These are phyloP conservation scores for Hypoxylon trugodes DNA, from an alignment of 495 filamentous ascomycete genomes.

Conservation along the genomic window DNA sequence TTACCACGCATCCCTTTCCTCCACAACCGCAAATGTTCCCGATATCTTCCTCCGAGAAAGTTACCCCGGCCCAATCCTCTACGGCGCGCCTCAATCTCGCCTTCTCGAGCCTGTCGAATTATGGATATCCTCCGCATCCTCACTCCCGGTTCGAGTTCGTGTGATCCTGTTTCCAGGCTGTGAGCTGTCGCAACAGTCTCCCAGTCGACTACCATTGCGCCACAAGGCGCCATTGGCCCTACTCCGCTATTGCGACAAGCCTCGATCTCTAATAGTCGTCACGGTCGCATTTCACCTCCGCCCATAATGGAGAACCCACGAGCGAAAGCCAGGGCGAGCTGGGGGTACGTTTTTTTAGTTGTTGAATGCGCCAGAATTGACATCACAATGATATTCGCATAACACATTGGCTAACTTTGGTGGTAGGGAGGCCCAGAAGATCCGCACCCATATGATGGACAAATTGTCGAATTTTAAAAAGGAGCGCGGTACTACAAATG, in stretches of 20 bases:
- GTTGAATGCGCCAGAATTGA: constrained; percentile 9
- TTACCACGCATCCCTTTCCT: constrained; percentile 32
- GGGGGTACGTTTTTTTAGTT: constrained; percentile 39
- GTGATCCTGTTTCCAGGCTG: constrained; percentile 44
- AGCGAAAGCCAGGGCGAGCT: constrained; percentile 38
- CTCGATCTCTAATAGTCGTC: constrained; percentile 6
- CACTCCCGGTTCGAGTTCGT: constrained; percentile 40
- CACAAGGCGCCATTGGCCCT: constrained; percentile 28
- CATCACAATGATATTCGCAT: neutral
- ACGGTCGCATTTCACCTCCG: constrained; percentile 1
- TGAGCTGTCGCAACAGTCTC: constrained; percentile 42
- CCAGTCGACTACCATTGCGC: constrained; percentile 34
- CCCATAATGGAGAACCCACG: constrained; percentile 37
- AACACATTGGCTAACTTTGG: constrained; percentile 22
- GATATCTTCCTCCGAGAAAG: constrained; percentile 41
- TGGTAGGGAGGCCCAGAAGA: constrained; percentile 43
- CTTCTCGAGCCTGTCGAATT: constrained; percentile 35
- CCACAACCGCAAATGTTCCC: constrained; percentile 43
- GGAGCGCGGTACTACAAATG: constrained; percentile 34
- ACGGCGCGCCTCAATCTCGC: constrained; percentile 28
- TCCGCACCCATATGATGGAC: constrained; percentile 38
- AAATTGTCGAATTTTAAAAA: constrained; percentile 40
- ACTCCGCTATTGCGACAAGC: constrained; percentile 12
- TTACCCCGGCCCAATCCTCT: constrained; percentile 30
- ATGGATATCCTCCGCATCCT: constrained; percentile 44